phyloP scores from a whole-genome alignment of 805 yeast species.

The Yueomyces sp. region DNA sequence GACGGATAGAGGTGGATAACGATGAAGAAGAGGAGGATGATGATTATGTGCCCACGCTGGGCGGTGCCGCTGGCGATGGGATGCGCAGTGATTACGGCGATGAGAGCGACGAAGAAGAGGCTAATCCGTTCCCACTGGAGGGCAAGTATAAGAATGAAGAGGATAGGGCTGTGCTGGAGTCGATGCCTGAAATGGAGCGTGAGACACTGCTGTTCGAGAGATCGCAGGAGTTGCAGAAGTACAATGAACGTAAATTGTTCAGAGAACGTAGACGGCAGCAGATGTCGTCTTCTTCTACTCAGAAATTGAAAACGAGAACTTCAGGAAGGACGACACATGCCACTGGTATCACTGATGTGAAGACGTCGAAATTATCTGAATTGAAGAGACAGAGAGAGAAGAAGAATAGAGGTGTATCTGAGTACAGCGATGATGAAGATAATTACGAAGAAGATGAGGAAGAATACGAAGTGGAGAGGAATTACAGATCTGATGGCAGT shows the following conservation, averaged over 20 bases:
- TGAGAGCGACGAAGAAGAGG: slow-evolving; percentile 28
- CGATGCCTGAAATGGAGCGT: slow-evolving; percentile 83
- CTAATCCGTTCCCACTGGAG: slow-evolving; percentile 83
- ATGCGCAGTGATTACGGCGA: slow-evolving; percentile 22
- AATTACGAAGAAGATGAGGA: slow-evolving; percentile 27
- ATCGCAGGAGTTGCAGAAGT: slow-evolving; percentile 81
- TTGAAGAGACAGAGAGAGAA: slow-evolving; percentile 65
- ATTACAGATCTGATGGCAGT: slow-evolving; percentile 24
- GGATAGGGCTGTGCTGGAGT: slow-evolving; percentile 51
- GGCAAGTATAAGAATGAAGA: slow-evolving; percentile 77
- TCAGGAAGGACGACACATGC: slow-evolving; percentile 26
- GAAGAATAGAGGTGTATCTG: slow-evolving; percentile 31
- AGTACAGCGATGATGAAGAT: slow-evolving; percentile 33
- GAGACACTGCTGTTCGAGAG: slow-evolving; percentile 88
- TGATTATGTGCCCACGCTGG: slow-evolving; percentile 25
- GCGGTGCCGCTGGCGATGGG: slow-evolving; percentile 15
- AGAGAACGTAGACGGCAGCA: slow-evolving; percentile 45
- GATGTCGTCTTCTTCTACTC: slow-evolving; percentile 3
- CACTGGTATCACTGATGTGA: slow-evolving; percentile 27
- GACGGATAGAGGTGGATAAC: slow-evolving; percentile 21
- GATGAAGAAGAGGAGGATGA: slow-evolving; percentile 31
- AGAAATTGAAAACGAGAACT: slow-evolving; percentile 14
- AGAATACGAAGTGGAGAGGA: slow-evolving; percentile 32
- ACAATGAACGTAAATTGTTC: slow-evolving; percentile 69
- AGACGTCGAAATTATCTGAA: slow-evolving; percentile 48